Evolutionary conservation across 805 yeast species (phyloP).

Genomic region (Yamadazyma paraphyllophila): DNA sequence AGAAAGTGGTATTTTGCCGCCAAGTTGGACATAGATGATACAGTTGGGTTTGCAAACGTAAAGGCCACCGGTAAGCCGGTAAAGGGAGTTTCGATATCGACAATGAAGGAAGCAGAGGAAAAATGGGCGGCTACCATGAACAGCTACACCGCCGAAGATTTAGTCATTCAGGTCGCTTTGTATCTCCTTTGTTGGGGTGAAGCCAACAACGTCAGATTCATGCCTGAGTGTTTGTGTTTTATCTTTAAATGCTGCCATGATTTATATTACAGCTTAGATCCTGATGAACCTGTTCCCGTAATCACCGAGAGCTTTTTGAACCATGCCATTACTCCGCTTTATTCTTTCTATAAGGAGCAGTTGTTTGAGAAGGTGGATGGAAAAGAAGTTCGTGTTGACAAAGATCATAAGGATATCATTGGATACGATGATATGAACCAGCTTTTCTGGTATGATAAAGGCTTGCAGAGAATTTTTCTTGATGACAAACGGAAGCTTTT

Average conservation of each 20-base stretch:
- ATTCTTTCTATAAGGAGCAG: conserved; percentile 56
- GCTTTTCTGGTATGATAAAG: conserved; percentile 77
- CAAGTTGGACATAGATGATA: conserved; percentile 59
- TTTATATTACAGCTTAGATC: conserved; percentile 50
- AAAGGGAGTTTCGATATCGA: conserved; percentile 4
- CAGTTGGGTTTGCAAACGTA: conserved; percentile 34
- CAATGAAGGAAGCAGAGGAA: conserved; percentile 44
- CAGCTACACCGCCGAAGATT: conserved; percentile 48
- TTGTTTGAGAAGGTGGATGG: conserved; percentile 46
- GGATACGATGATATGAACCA: conserved; percentile 93
- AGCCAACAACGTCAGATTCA: conserved; percentile 78
- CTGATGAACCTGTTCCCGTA: conserved; percentile 24
- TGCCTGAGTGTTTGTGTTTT: conserved; percentile 88
- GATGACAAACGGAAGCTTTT: conserved; percentile 48
- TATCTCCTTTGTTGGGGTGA: conserved; percentile 87
- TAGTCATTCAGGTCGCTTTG: conserved; percentile 61
- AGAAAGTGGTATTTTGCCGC: conserved; percentile 79
- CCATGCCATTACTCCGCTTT: conserved; percentile 72
- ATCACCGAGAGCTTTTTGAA: conserved; percentile 51
- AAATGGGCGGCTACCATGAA: conserved; percentile 55
- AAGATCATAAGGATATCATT: conserved; percentile 65
- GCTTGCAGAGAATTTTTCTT: conserved; percentile 56
- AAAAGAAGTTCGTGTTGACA: conserved; percentile 46
- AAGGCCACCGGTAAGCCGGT: conserved; percentile 21
- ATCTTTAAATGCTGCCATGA: conserved; percentile 80